Percentiles rank a stretch among this genome's conserved stretches.
Evolutionary conservation across 1,139 yeast genomes (phyloP).

Genomic region (Ogataea hybrid): DNA sequence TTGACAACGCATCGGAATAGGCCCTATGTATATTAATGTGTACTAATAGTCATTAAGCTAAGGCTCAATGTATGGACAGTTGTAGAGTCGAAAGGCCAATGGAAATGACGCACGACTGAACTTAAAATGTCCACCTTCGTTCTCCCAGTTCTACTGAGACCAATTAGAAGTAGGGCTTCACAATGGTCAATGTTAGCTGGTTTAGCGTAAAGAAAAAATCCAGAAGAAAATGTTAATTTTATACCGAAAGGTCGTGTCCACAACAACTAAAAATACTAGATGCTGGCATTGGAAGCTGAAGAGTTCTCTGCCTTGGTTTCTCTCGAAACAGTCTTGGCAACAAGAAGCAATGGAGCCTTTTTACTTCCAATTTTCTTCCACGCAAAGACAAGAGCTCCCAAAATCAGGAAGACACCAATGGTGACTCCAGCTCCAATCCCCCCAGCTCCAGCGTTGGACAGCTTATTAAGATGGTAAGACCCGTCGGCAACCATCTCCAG

Average conservation of each 20-base stretch:
- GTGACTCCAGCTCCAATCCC: slow-evolving; percentile 51
- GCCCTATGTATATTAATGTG: slow-evolving; percentile 4
- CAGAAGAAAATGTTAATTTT: too few species aligned
- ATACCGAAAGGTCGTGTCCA: background rate
- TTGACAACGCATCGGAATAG: slow-evolving; percentile 31
- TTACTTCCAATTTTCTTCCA: slow-evolving; percentile 8
- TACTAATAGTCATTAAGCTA: background rate
- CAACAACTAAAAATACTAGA: background rate
- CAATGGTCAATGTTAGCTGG: slow-evolving; percentile 26
- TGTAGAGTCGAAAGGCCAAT: slow-evolving; percentile 23
- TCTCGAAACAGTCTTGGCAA: background rate
- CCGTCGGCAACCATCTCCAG: slow-evolving; percentile 28
- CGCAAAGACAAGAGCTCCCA: slow-evolving; percentile 22
- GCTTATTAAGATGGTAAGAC: slow-evolving; percentile 20
- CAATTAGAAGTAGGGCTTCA: slow-evolving; percentile 12
- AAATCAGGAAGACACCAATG: slow-evolving; percentile 36
- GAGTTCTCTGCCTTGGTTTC: background rate
- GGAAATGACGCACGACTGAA: slow-evolving; percentile 20
- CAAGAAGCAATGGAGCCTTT: slow-evolving; percentile 3
- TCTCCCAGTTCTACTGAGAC: slow-evolving; percentile 33
- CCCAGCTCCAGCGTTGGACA: slow-evolving; percentile 42
- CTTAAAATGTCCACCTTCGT: slow-evolving; percentile 12
- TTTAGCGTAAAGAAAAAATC: slow-evolving; percentile 8
- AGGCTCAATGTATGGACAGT: slow-evolving; percentile 20
- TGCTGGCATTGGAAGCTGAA: background rate